Evolutionary conservation across 805 yeast species (phyloP), one percentile per base, ranked within the genome.

Genomic region (Blastobotrys peoriensis): DNA sequence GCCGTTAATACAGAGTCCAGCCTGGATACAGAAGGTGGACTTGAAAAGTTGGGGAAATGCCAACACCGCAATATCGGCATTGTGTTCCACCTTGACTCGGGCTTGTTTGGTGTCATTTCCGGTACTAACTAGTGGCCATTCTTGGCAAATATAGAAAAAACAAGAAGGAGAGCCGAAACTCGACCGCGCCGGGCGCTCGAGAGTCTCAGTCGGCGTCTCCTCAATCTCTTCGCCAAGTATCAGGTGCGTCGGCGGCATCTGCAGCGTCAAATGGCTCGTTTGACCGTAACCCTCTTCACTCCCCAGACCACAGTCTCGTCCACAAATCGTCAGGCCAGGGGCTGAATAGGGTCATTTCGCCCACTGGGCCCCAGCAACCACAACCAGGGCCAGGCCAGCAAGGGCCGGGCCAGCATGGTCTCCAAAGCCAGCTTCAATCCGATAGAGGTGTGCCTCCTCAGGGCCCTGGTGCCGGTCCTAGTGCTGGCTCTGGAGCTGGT

Each of bases 121-220:
- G n/a, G n/a, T n/a, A n/a, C n/a, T 25, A 25, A 8, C 8, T 8
- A 22, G 46, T 49, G 52, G 50, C 52, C 35, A 49, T 49, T 28
- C 46, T 49, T 30, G 19, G 35, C 38, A 48, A 48, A 28, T 46
- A 48, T 27, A 38, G 44, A 21, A 49, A 49, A 27, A 45, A 48
- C 43, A 48, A 48, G 36, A 46, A 48, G 42, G 52, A 42, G 40
- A 25, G 41, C 20, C 41, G 52, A 5, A 36, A 33, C 42, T 47
- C 51, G 27, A 40, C 36, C 13, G 20, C 44, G 18, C 48, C 48
- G 8, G 30, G 30, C 13, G 18, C 6, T 18, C 39, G 21, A 20
- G n/a, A 18, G n/a, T 15, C 18, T 20, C 39, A 25, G 13, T 10
- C 10, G 8, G 30, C 30, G 30, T 25, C 30, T 25, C 19, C 34